Conservation (phyloP, 257 asterid genomes). For the Solanum peruvianum region DNA sequence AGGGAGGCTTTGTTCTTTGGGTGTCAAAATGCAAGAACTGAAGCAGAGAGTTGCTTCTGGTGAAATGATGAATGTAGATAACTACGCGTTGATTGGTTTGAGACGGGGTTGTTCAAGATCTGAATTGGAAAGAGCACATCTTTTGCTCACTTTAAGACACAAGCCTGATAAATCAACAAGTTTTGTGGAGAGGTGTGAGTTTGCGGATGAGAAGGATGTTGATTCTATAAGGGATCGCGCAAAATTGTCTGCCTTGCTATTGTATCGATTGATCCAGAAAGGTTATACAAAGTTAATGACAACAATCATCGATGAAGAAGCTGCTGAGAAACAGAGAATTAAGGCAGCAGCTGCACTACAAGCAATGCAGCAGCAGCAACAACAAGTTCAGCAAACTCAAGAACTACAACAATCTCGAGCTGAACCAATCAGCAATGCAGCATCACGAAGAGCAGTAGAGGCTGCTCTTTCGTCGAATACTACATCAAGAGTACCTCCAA, state of each 20-base stretch:
- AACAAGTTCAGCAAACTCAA: conserved; percentile 16
- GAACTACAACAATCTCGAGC: not conserved
- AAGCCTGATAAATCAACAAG: conserved; percentile 59
- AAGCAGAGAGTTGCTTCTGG: conserved; percentile 63
- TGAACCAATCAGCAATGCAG: not conserved
- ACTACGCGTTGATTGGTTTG: conserved; percentile 56
- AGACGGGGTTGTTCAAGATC: conserved; percentile 63
- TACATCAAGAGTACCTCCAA: not conserved
- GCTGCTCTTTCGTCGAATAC: not conserved
- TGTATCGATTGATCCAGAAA: conserved; percentile 73
- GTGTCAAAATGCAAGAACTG: conserved; percentile 52
- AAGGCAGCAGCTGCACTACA: conserved; percentile 36
- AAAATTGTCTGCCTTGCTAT: conserved; percentile 40
- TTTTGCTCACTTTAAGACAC: conserved; percentile 48
- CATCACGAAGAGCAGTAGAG: not conserved
- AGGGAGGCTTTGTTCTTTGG: conserved; percentile 55
- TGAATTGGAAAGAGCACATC: conserved; percentile 58
- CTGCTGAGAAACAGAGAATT: conserved; percentile 37
- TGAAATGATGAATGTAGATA: conserved; percentile 53
- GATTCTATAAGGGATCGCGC: conserved; percentile 62
- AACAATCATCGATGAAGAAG: conserved; percentile 39
- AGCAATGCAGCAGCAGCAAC: conserved; percentile 25
- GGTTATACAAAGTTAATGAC: conserved; percentile 40
- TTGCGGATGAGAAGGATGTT: conserved; percentile 42
- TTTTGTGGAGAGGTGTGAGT: conserved; percentile 60